A percentile compares a stretch with the other conserved stretches of the same genome.
These are phyloP conservation scores for Spathaspora arborariae DNA, from an alignment of 805 yeast genomes.

Conservation along the genomic window DNA sequence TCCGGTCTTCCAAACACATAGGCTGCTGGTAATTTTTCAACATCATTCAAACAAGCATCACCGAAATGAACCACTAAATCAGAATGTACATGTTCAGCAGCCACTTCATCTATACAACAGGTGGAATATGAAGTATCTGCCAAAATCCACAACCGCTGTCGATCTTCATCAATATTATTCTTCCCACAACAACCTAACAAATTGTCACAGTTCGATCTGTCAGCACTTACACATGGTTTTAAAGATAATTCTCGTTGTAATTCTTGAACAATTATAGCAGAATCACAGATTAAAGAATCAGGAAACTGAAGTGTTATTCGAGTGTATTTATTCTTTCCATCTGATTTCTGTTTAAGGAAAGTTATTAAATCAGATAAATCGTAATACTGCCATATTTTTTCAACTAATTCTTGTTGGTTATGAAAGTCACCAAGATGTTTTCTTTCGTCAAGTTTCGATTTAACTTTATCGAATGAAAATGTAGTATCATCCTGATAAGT, in stretches of 20 bases:
- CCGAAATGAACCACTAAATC: slow-evolving; percentile 92
- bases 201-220: neutral
- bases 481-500: slow-evolving; percentile 64
- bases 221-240: neutral
- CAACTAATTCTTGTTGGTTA: slow-evolving; percentile 21
- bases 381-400: slow-evolving; percentile 49
- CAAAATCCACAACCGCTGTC: slow-evolving; percentile 52
- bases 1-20: slow-evolving; percentile 75
- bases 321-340: slow-evolving; percentile 26
- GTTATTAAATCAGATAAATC: slow-evolving; percentile 45
- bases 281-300: slow-evolving; percentile 72
- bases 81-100: slow-evolving; percentile 86
- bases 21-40: slow-evolving; percentile 66
- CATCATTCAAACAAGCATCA: slow-evolving; percentile 85
- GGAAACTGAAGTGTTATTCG: slow-evolving; percentile 88
- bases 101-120: slow-evolving; percentile 96
- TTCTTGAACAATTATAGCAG: slow-evolving; percentile 62
- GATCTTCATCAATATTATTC: neutral
- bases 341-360: slow-evolving; percentile 31
- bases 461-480: slow-evolving; percentile 46
- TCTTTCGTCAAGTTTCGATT: slow-evolving; percentile 17
- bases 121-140: slow-evolving; percentile 96
- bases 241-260: slow-evolving; percentile 39
- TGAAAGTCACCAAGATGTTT: slow-evolving; percentile 16
- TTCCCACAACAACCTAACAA: slow-evolving; percentile 9